phyloP scores from a whole-genome alignment of 495 filamentous ascomycete genomes.

The Rusavskia elegans region DNA sequence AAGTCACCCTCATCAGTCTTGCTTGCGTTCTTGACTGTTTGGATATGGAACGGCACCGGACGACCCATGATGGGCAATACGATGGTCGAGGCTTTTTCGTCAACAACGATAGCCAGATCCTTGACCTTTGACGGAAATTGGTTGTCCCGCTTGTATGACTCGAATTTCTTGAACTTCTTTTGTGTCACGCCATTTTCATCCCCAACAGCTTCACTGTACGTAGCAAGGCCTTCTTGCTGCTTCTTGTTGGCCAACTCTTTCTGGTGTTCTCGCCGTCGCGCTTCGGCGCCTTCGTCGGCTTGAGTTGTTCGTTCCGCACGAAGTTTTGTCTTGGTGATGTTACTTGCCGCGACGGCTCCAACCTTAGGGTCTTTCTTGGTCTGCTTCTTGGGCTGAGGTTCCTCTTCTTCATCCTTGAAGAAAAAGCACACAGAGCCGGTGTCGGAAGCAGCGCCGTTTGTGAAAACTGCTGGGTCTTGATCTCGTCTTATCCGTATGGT shows the following conservation, averaged over 20 bases:
- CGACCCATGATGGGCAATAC: conserved; percentile 94
- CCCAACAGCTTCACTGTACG: conserved; percentile 64
- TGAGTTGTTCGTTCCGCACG: conserved; percentile 78
- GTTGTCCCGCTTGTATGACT: conserved; percentile 97
- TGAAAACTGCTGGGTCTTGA: conserved; percentile 52
- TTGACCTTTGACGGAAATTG: conserved; percentile 72
- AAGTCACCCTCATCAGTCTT: conserved; percentile 91
- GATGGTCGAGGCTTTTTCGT: conserved; percentile 76
- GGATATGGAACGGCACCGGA: conserved; percentile 96
- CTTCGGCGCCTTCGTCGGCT: conserved; percentile 79
- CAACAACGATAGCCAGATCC: conserved; percentile 76
- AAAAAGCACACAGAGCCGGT: conserved; percentile 90
- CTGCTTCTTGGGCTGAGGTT: conserved; percentile 51
- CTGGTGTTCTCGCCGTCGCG: conserved; percentile 77
- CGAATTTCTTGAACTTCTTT: conserved; percentile 96
- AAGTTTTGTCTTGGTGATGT: conserved; percentile 85
- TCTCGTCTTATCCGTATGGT: conserved; percentile 76
- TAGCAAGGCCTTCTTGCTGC: conserved; percentile 68
- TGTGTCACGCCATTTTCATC: conserved; percentile 78
- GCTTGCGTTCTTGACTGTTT: conserved; percentile 96
- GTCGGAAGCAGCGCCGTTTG: conserved; percentile 77
- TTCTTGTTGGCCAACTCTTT: conserved; percentile 79
- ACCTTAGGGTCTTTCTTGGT: conserved; percentile 68
- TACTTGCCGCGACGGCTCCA: conserved; percentile 72
- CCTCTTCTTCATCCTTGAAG: conserved; percentile 80